Conservation (phyloP, 257 asterid genomes). For the Solanum microdontum region DNA sequence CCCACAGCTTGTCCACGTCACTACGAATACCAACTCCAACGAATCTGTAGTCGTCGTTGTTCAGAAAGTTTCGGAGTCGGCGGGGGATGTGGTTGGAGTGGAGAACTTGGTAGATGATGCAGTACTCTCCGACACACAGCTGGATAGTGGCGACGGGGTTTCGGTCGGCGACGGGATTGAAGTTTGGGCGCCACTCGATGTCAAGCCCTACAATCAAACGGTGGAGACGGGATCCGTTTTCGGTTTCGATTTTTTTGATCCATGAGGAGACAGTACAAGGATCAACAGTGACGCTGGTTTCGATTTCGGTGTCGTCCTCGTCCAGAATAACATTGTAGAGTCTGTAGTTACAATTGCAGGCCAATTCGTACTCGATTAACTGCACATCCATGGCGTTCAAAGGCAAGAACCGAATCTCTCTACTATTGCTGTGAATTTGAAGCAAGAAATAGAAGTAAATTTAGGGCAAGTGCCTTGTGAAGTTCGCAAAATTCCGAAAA, state of each 20-base stretch:
- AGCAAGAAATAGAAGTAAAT: neutral
- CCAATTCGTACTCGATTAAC: neutral
- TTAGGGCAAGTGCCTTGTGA: neutral
- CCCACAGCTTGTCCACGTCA: constrained; percentile 35
- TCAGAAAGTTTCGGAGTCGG: constrained; percentile 23
- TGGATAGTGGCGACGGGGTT: constrained; percentile 47
- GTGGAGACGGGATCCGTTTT: constrained; percentile 1
- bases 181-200: constrained; percentile 46
- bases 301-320: constrained; percentile 15
- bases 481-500: neutral
- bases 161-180: neutral
- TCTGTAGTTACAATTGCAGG: constrained; percentile 6
- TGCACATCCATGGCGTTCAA: neutral
- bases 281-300: constrained; percentile 29
- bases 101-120: constrained; percentile 36
- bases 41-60: constrained; percentile 17
- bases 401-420: neutral
- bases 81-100: constrained; percentile 17
- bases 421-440: neutral
- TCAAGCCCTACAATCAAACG: constrained; percentile 35
- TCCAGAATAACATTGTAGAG: constrained; percentile 23
- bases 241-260: constrained; percentile 18
- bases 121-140: constrained; percentile 33
- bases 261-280: constrained; percentile 17
- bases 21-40: constrained; percentile 32